Percentiles rank a stretch among this genome's conserved stretches.
These are phyloP conservation scores for Mediolabrus comicus DNA, from an alignment of 108 stramenopile genomes.

Conservation along the genomic window DNA sequence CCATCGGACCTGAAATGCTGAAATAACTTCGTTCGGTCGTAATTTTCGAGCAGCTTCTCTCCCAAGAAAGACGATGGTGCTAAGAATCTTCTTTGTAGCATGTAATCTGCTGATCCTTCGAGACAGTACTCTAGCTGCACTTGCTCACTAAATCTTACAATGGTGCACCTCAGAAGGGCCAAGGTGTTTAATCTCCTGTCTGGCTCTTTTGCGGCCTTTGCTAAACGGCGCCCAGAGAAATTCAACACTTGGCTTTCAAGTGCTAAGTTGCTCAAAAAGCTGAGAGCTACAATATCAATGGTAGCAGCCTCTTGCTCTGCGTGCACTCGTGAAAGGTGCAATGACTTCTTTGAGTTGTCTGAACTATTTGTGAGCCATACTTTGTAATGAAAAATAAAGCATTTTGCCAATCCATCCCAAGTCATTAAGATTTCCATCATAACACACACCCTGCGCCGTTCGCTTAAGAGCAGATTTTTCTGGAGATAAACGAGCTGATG, in stretches of 20 bases:
- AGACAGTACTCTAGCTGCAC: constrained; percentile 3
- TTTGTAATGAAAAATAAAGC: constrained; percentile 25
- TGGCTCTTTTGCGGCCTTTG: constrained; percentile 9
- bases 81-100: constrained; percentile 38
- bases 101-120: constrained; percentile 12
- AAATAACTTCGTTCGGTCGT: constrained; percentile 17
- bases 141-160: constrained; percentile 11
- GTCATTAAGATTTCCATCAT: constrained; percentile 21
- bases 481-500: constrained; percentile 5
- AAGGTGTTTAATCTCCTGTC: not conserved
- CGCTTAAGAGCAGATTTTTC: constrained; percentile 18
- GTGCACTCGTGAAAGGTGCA: not conserved
- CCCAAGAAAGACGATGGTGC: constrained; percentile 28
- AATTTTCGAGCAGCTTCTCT: constrained; percentile 11
- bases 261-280: constrained; percentile 22
- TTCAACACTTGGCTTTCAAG: constrained; percentile 27
- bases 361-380: constrained; percentile 28
- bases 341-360: constrained; percentile 9
- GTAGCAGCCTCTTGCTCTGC: constrained; percentile 24
- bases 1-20: constrained; percentile 17
- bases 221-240: constrained; percentile 21
- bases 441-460: constrained; percentile 12
- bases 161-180: constrained; percentile 17
- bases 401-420: constrained; percentile 10
- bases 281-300: constrained; percentile 23